phyloP scores from a whole-genome alignment of 306 rosid genomes.

The Cicer judaicum region DNA sequence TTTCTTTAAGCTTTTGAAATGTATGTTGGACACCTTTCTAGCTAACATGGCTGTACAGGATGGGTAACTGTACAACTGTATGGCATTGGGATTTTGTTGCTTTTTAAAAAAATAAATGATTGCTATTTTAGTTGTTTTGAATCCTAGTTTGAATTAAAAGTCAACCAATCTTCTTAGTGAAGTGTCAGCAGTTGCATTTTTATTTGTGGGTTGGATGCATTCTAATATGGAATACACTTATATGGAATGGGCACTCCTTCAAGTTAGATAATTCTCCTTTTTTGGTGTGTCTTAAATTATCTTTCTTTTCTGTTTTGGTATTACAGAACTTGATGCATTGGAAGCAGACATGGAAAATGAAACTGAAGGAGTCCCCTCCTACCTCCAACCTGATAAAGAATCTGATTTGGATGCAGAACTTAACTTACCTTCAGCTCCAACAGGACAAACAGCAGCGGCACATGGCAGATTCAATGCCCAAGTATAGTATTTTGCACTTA shows the following conservation, averaged over 20 bases:
- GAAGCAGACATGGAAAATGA: slow-evolving; percentile 95
- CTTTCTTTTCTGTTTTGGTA: slow-evolving; percentile 6
- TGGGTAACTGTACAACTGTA: too few species aligned
- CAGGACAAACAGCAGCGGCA: slow-evolving; percentile 64
- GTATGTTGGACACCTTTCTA: slow-evolving; percentile 24
- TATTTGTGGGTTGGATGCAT: slow-evolving; percentile 22
- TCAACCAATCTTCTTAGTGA: slow-evolving; percentile 2
- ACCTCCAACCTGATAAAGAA: slow-evolving; percentile 95
- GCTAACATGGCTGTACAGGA: slow-evolving; percentile 17
- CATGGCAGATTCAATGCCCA: slow-evolving; percentile 75
- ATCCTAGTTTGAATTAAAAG: slow-evolving; percentile 24
- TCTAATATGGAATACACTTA: background rate
- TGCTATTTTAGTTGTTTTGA: slow-evolving; percentile 4
- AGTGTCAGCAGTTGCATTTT: slow-evolving; percentile 31
- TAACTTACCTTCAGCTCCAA: slow-evolving; percentile 89
- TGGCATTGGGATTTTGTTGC: slow-evolving; percentile 12
- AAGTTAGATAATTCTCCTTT: background rate
- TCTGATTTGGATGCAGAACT: slow-evolving; percentile 83
- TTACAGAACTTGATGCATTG: slow-evolving; percentile 87
- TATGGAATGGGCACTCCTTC: background rate
- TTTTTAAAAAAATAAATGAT: slow-evolving; percentile 2
- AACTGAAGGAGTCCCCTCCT: slow-evolving; percentile 91
- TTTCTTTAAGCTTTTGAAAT: slow-evolving; percentile 32
- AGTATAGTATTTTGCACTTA: slow-evolving; percentile 51
- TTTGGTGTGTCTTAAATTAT: background rate